Evolutionary conservation across 225 moss, liverwort and hornwort species (phyloP).

Genomic region (Sphagnum tenellum): DNA sequence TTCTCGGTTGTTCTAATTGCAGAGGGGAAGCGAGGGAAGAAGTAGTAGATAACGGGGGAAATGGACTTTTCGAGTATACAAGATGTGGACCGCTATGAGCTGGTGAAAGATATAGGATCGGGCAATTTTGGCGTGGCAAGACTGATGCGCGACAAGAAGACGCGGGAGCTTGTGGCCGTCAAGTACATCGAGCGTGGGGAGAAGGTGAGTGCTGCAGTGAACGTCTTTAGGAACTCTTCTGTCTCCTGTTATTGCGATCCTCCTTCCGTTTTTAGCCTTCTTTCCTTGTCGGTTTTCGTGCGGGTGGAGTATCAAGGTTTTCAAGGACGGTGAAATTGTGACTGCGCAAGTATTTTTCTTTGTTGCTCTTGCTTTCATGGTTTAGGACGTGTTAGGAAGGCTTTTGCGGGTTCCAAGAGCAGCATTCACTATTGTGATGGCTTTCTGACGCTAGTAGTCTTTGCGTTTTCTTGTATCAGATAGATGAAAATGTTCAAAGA

Average conservation of each 20-base stretch:
- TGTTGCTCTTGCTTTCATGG: too few species aligned
- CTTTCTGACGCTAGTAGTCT: neutral
- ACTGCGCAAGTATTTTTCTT: too few species aligned
- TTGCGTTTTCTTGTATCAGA: slow-evolving; percentile 12
- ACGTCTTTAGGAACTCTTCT: too few species aligned
- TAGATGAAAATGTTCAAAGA: slow-evolving; percentile 74
- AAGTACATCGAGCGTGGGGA: slow-evolving; percentile 82
- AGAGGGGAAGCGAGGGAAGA: too few species aligned
- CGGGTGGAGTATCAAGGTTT: too few species aligned
- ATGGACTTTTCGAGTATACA: slow-evolving; percentile 46
- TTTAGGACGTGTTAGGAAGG: too few species aligned
- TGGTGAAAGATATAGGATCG: slow-evolving; percentile 66
- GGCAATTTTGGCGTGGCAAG: slow-evolving; percentile 74
- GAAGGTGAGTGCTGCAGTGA: slow-evolving; percentile 19
- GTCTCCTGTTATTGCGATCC: too few species aligned
- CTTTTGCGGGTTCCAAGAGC: too few species aligned
- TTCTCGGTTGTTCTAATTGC: too few species aligned
- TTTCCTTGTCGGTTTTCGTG: too few species aligned
- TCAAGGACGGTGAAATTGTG: too few species aligned
- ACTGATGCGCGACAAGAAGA: slow-evolving; percentile 62
- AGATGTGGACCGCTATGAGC: slow-evolving; percentile 67
- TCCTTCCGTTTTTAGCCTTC: too few species aligned
- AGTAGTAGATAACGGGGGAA: neutral
- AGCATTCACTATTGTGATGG: neutral
- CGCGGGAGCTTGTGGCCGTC: slow-evolving; percentile 58